phyloP scores from a whole-genome alignment of 1,284 basidiomycete species.

The Uromyces viciae-fabae region DNA sequence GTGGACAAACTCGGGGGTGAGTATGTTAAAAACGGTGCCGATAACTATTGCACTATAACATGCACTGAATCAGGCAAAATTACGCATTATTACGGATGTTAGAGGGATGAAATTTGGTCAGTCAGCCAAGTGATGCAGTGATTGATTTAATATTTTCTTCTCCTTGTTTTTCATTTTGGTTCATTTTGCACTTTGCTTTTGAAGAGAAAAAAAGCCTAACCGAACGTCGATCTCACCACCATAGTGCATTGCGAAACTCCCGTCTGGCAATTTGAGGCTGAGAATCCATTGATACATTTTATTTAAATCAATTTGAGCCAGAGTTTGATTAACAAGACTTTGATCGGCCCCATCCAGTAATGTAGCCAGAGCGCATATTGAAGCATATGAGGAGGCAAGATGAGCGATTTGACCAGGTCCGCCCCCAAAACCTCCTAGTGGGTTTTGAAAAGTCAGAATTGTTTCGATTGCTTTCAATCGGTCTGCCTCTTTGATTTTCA shows the following conservation, averaged over 20 bases:
- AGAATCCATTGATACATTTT: conserved; percentile 84
- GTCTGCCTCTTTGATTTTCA: conserved; percentile 47
- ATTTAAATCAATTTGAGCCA: conserved; percentile 74
- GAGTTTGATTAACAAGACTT: conserved; percentile 59
- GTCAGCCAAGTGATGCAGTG: background rate
- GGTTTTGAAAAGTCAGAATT: conserved; percentile 53
- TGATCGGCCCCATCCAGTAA: conserved; percentile 50
- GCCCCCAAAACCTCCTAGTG: conserved; percentile 52
- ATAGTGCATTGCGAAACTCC: conserved; percentile 83
- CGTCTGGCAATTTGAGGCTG: conserved; percentile 87
- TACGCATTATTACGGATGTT: too few relatives aligned
- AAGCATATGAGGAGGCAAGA: conserved; percentile 54
- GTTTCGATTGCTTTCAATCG: conserved; percentile 52
- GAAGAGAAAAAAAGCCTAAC: conserved; percentile 55
- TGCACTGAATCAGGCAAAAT: conserved; percentile 62
- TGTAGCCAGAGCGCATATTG: conserved; percentile 52
- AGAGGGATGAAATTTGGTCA: conserved; percentile 4
- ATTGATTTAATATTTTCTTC: conserved; percentile 47
- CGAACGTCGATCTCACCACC: conserved; percentile 90
- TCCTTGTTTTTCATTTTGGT: conserved; percentile 50
- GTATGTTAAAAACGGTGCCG: conserved; percentile 69
- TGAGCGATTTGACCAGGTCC: conserved; percentile 53
- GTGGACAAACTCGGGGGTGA: conserved; percentile 77
- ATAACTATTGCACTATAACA: conserved; percentile 71
- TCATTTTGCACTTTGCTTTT: conserved; percentile 49